These are phyloP conservation scores for Sorghum bicolor DNA, from an alignment of 176 grass and related monocot species.

Conservation along the genomic window Sorghum_bicolor_NCBIv3 NC_012871.2:72192501-72193000, in stretches of 20 bases:
- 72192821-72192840: conserved; percentile 60
- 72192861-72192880: neutral
- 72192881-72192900: conserved; percentile 13
- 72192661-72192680: too few relatives aligned
- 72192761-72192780: conserved; percentile 67
- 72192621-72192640: neutral
- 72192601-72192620: neutral
- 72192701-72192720: conserved; percentile 86
- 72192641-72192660: neutral
- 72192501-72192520: conserved; percentile 94
- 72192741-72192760: conserved; percentile 93
- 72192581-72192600: neutral
- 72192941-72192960: neutral
- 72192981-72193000: conserved; percentile 33
- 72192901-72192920: conserved; percentile 56
- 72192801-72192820: conserved; percentile 77
- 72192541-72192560: conserved; percentile 65
- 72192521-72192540: conserved; percentile 93
- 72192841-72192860: conserved; percentile 50
- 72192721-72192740: conserved; percentile 95
- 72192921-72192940: conserved; percentile 28
- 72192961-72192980: neutral
- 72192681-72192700: conserved; percentile 17
- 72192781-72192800: conserved; percentile 93
- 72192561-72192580: conserved; percentile 7